phyloP scores from a whole-genome alignment of 2,329 filamentous ascomycete genomes.

The Sporothrix curviconia region DNA sequence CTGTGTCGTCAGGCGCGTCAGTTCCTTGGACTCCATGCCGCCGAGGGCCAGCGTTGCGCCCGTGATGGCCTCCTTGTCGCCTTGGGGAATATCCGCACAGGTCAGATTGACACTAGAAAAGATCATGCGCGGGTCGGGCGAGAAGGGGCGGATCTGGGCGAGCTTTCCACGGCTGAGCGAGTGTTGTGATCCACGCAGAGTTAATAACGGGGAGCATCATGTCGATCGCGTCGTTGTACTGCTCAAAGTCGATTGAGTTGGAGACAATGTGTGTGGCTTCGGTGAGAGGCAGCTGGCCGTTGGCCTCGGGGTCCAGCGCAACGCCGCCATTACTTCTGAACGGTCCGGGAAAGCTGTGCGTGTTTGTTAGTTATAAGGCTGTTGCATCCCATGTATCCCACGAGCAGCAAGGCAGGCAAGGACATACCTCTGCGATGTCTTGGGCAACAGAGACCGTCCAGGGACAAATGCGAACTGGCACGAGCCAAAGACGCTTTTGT shows the following conservation, averaged over 20 bases:
- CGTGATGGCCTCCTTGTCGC: slow-evolving; percentile 85
- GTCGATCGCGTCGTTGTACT: slow-evolving; percentile 68
- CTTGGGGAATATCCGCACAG: slow-evolving; percentile 75
- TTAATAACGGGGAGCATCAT: slow-evolving; percentile 79
- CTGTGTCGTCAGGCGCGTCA: slow-evolving; percentile 78
- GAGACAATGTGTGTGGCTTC: slow-evolving; percentile 53
- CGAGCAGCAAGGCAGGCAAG: no score
- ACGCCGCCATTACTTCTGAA: slow-evolving; percentile 45
- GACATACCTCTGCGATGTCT: slow-evolving; percentile 34
- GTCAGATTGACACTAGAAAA: slow-evolving; percentile 78
- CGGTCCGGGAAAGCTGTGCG: slow-evolving; percentile 35
- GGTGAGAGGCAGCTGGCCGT: slow-evolving; percentile 43
- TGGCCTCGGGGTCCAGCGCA: slow-evolving; percentile 40
- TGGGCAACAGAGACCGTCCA: slow-evolving; percentile 34
- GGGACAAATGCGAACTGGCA: slow-evolving; percentile 42
- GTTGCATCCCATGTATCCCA: no score
- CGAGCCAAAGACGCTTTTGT: slow-evolving; percentile 33
- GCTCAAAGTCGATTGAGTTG: slow-evolving; percentile 82
- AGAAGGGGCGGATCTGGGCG: slow-evolving; percentile 75
- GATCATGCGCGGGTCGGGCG: slow-evolving; percentile 84
- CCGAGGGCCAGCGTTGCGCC: slow-evolving; percentile 86
- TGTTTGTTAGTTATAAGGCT: no score
- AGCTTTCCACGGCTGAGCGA: slow-evolving; percentile 65
- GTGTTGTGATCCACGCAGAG: slow-evolving; percentile 67
- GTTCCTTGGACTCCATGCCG: slow-evolving; percentile 65